Conservation (phyloP, 225 moss, liverwort and hornwort genomes). For the Sphagnum tenellum region DNA sequence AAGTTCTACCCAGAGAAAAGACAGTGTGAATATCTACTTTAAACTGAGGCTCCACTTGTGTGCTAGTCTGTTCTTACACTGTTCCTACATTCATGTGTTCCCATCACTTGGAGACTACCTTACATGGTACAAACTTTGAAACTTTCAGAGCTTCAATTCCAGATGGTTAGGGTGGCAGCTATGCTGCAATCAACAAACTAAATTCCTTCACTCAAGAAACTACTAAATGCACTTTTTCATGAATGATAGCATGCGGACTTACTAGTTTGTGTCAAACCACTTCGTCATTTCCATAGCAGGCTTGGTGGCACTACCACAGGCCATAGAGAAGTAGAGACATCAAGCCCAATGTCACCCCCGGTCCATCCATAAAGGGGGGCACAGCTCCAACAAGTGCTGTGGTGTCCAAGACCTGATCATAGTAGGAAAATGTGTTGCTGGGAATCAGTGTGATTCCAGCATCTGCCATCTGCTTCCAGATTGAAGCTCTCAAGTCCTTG, state of each 20-base stretch:
- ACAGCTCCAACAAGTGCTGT: constrained; percentile 67
- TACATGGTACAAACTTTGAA: too few species aligned
- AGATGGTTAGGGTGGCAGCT: too few species aligned
- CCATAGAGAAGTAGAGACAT: constrained; percentile 70
- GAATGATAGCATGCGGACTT: too few species aligned
- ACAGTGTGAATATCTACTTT: not conserved
- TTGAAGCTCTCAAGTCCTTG: constrained; percentile 57
- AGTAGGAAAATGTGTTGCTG: constrained; percentile 78
- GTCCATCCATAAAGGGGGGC: constrained; percentile 62
- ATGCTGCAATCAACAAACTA: too few species aligned
- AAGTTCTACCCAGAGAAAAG: not conserved
- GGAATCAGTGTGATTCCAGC: constrained; percentile 59
- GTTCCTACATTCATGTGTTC: too few species aligned
- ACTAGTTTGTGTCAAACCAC: constrained; percentile 99
- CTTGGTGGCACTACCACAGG: constrained; percentile 74
- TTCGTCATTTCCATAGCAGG: constrained; percentile 98
- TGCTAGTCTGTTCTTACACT: too few species aligned
- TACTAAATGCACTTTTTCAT: too few species aligned
- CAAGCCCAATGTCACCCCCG: constrained; percentile 56
- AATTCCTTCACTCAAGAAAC: too few species aligned
- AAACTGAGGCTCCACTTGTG: too few species aligned
- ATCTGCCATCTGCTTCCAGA: constrained; percentile 72
- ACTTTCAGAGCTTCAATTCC: too few species aligned
- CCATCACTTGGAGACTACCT: too few species aligned
- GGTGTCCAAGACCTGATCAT: constrained; percentile 87